Evolutionary conservation across 73 alveolate genomes (phyloP).

Genomic region (Symbiodinium pilosum): DNA sequence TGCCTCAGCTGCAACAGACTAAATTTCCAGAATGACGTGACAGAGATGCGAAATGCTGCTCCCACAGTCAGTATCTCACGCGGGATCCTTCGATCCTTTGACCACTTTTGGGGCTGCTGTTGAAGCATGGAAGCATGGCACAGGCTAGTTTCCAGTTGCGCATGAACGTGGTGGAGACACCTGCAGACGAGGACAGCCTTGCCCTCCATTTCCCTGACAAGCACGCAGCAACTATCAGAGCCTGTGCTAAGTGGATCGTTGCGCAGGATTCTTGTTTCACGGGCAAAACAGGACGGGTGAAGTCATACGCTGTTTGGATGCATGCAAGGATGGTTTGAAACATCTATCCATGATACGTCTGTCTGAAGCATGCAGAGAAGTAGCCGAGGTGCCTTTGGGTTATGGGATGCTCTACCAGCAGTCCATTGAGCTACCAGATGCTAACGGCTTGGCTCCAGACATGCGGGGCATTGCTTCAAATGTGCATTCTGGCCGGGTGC

Average conservation of each 20-base stretch:
- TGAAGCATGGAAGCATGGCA: too few relatives aligned
- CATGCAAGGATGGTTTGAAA: not conserved
- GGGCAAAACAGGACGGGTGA: slow-evolving; percentile 43
- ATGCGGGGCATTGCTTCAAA: not conserved
- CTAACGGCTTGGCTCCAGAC: not conserved
- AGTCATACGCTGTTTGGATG: slow-evolving; percentile 9
- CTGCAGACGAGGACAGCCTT: slow-evolving; percentile 88
- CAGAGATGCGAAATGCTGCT: too few relatives aligned
- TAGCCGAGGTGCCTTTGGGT: slow-evolving; percentile 60
- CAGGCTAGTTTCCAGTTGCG: slow-evolving; percentile 86
- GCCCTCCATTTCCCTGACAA: too few relatives aligned
- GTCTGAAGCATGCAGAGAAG: too few relatives aligned
- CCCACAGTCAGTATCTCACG: too few relatives aligned
- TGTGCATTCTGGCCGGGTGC: not conserved
- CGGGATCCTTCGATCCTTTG: not conserved
- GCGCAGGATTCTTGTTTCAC: slow-evolving; percentile 66
- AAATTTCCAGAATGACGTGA: too few relatives aligned
- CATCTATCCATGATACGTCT: too few relatives aligned
- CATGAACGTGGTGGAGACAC: slow-evolving; percentile 81
- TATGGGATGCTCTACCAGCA: slow-evolving; percentile 94
- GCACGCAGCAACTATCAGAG: too few relatives aligned
- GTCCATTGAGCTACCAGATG: slow-evolving; percentile 83
- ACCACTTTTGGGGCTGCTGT: not conserved
- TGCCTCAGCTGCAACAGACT: not conserved
- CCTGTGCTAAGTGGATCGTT: too few relatives aligned